Conservation (phyloP, 768 basidiomycete species). For the Mycena indigotica region DNA sequence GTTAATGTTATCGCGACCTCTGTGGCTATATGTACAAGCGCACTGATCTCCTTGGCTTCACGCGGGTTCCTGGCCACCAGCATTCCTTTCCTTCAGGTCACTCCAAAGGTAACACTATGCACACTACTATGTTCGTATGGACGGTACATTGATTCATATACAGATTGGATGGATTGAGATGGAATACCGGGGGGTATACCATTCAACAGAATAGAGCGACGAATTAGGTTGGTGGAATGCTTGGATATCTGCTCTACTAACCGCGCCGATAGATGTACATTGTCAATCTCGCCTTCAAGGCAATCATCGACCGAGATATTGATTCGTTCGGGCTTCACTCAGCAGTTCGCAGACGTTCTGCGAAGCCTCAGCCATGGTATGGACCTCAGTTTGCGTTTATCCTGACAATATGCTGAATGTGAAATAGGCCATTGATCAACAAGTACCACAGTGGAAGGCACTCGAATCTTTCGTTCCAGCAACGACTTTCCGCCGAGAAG, state of each 20-base stretch:
- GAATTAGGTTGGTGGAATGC: constrained; percentile 27
- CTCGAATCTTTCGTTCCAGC: constrained; percentile 12
- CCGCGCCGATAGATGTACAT: constrained; percentile 37
- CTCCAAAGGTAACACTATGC: constrained; percentile 32
- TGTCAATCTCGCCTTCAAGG: constrained; percentile 35
- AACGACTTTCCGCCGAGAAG: constrained; percentile 24
- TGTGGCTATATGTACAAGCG: constrained; percentile 28
- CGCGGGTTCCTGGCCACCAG: constrained; percentile 38
- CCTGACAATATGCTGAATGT: too few species aligned
- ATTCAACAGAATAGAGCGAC: constrained; percentile 24
- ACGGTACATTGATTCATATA: too few species aligned
- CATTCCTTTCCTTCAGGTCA: constrained; percentile 32
- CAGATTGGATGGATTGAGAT: too few species aligned
- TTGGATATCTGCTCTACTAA: constrained; percentile 4
- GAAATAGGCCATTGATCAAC: too few species aligned
- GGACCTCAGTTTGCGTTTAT: neutral
- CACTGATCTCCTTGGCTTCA: constrained; percentile 40
- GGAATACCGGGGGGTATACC: constrained; percentile 18
- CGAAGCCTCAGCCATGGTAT: constrained; percentile 11
- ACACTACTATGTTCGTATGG: too few species aligned
- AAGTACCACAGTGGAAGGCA: neutral
- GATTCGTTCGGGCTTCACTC: constrained; percentile 6
- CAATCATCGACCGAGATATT: constrained; percentile 26
- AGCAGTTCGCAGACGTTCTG: constrained; percentile 25
- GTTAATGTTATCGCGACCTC: constrained; percentile 31